Conservation (phyloP, 441 rosid species). For the Macaranga tanarius region DNA sequence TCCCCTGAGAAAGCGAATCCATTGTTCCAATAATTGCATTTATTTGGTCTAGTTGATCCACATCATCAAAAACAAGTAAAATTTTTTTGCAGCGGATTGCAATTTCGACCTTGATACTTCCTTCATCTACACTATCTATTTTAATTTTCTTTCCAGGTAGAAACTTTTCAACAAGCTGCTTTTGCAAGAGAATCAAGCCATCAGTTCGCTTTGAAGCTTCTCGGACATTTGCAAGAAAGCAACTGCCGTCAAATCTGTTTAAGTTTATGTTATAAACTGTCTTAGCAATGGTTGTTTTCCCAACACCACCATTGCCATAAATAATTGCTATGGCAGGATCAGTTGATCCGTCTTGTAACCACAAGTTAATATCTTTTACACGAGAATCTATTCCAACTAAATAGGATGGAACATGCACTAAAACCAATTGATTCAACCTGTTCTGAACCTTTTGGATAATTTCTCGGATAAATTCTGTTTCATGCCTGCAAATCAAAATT, state of each 20-base stretch:
- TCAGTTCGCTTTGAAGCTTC: conserved; percentile 17
- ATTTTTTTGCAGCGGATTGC: conserved; percentile 16
- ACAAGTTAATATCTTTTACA: conserved; percentile 16
- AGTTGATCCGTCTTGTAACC: conserved; percentile 19
- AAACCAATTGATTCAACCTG: conserved; percentile 2
- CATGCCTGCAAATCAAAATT: conserved; percentile 23
- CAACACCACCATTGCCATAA: conserved; percentile 31
- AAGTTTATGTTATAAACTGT: conserved; percentile 18
- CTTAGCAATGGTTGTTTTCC: conserved; percentile 33
- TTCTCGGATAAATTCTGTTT: conserved; percentile 22
- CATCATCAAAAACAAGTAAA: conserved; percentile 33
- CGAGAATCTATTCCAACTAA: conserved; percentile 28
- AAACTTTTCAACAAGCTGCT: conserved; percentile 22
- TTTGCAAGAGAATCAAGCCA: conserved; percentile 26
- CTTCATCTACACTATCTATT: conserved; percentile 20
- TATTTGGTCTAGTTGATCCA: conserved; percentile 23
- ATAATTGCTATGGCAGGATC: conserved; percentile 18
- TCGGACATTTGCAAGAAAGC: conserved; percentile 32
- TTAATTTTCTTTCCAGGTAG: background rate
- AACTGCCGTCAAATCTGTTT: conserved; percentile 18
- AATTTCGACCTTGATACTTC: conserved; percentile 9
- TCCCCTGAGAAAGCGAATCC: conserved; percentile 20
- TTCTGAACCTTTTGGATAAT: conserved; percentile 20
- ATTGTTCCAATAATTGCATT: conserved; percentile 15
- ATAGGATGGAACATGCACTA: conserved; percentile 13